Percentiles rank a stretch among this genome's conserved stretches.
Evolutionary conservation across 83 land plant species (phyloP).

Genomic region (Picea abies): DNA sequence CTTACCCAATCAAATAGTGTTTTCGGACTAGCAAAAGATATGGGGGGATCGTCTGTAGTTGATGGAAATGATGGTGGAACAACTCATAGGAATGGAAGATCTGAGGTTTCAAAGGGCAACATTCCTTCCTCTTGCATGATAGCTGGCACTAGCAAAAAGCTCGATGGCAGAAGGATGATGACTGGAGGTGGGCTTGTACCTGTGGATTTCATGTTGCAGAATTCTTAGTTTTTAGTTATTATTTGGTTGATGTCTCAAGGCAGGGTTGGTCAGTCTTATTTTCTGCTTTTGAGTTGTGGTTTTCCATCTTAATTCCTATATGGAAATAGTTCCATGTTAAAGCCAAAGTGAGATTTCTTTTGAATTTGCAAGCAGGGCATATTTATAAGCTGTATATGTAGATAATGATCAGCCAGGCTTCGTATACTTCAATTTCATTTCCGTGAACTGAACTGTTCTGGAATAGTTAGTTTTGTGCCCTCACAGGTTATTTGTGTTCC

Average conservation of each 20-base stretch:
- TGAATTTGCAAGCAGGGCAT: neutral
- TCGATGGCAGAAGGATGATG: constrained; percentile 13
- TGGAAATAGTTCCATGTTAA: neutral
- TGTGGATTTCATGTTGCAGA: constrained; percentile 4
- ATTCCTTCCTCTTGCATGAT: constrained; percentile 18
- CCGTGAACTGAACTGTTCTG: neutral
- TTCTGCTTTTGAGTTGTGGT: constrained; percentile 1
- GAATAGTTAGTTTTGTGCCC: constrained; percentile 4
- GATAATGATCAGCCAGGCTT: constrained; percentile 7
- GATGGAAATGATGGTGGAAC: constrained; percentile 12
- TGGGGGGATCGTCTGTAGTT: neutral
- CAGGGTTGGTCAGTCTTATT: neutral
- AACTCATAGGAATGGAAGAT: constrained; percentile 14
- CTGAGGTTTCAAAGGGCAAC: constrained; percentile 12
- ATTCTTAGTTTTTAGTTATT: neutral
- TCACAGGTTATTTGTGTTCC: constrained; percentile 1
- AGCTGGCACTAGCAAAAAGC: constrained; percentile 8
- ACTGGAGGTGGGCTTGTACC: constrained; percentile 8
- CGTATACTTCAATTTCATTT: constrained; percentile 1
- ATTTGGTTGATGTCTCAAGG: neutral
- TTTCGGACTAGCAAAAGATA: constrained; percentile 9
- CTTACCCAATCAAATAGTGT: neutral
- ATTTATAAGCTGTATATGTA: neutral
- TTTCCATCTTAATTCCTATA: neutral
- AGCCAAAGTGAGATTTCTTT: neutral